Percentiles rank a stretch among this genome's conserved stretches.
These are phyloP conservation scores for Sutorius eximius DNA, from an alignment of 1,284 basidiomycete species.

Conservation along the genomic window DNA sequence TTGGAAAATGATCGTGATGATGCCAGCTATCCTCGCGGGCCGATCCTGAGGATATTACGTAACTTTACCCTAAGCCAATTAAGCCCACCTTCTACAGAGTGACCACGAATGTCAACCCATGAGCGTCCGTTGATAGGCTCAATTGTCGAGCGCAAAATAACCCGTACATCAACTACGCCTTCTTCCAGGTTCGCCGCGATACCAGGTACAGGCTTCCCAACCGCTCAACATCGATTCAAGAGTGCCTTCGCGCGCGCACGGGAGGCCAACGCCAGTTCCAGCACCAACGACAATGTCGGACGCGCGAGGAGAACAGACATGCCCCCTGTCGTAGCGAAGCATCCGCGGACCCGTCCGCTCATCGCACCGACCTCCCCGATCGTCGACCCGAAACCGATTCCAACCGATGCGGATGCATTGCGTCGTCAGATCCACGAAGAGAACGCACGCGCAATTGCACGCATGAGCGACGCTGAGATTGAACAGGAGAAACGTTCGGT, in stretches of 20 bases:
- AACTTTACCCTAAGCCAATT: not conserved
- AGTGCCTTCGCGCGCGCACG: conserved; percentile 59
- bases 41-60: not conserved
- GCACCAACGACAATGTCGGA: not conserved
- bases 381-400: conserved; percentile 15
- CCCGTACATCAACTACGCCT: conserved; percentile 31
- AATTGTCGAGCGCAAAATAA: conserved; percentile 54
- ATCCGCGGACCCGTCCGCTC: not conserved
- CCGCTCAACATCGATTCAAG: conserved; percentile 56
- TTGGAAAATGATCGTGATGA: too few relatives aligned
- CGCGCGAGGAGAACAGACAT: conserved; percentile 23
- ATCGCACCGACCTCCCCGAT: not conserved
- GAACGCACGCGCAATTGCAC: conserved; percentile 42
- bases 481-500: conserved; percentile 49
- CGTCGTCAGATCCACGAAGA: conserved; percentile 39
- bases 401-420: conserved; percentile 20
- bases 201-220: conserved; percentile 53
- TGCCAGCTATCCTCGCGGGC: too few relatives aligned
- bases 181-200: conserved; percentile 33
- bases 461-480: conserved; percentile 48
- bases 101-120: conserved; percentile 19
- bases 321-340: conserved; percentile 24
- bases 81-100: too few relatives aligned
- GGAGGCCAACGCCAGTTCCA: conserved; percentile 33
- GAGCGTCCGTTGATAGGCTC: conserved; percentile 49